Evolutionary conservation across 305 asterid species (phyloP).

Genomic region (Euphrasia arctica): DNA sequence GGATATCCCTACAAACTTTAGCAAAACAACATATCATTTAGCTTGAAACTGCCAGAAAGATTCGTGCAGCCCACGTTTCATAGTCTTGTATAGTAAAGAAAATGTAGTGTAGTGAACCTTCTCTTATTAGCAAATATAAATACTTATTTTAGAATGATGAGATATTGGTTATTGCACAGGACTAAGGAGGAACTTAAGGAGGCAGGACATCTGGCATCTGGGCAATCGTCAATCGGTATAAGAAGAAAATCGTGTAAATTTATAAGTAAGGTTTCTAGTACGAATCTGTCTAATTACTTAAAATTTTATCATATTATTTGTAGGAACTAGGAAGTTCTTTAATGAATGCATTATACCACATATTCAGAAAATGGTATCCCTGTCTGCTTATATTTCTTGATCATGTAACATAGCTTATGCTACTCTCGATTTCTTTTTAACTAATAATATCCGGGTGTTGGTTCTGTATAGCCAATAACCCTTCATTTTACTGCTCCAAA

Average conservation of each 20-base stretch:
- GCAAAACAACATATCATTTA: too few relatives aligned
- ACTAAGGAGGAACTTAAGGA: constrained; percentile 22
- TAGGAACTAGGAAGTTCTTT: constrained; percentile 12
- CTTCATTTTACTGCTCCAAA: background rate
- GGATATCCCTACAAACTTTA: too few relatives aligned
- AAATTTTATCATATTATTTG: constrained; percentile 10
- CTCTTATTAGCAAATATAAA: too few relatives aligned
- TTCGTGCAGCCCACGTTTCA: too few relatives aligned
- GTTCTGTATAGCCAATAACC: too few relatives aligned
- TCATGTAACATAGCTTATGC: background rate
- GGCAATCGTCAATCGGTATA: constrained; percentile 3
- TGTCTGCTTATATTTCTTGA: constrained; percentile 3
- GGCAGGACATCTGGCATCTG: constrained; percentile 18
- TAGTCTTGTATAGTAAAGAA: background rate
- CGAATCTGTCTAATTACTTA: constrained; percentile 23
- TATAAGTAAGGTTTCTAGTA: constrained; percentile 13
- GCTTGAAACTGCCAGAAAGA: too few relatives aligned
- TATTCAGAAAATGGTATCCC: constrained; percentile 2
- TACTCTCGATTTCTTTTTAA: too few relatives aligned
- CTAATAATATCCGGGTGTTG: background rate
- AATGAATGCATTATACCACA: constrained; percentile 24
- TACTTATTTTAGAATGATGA: background rate
- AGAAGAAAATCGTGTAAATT: constrained; percentile 21
- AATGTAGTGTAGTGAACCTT: too few relatives aligned
- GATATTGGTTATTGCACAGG: constrained; percentile 24